Conservation (phyloP, 2,329 filamentous ascomycete species). For the Dactylonectria estremocensis region DNA sequence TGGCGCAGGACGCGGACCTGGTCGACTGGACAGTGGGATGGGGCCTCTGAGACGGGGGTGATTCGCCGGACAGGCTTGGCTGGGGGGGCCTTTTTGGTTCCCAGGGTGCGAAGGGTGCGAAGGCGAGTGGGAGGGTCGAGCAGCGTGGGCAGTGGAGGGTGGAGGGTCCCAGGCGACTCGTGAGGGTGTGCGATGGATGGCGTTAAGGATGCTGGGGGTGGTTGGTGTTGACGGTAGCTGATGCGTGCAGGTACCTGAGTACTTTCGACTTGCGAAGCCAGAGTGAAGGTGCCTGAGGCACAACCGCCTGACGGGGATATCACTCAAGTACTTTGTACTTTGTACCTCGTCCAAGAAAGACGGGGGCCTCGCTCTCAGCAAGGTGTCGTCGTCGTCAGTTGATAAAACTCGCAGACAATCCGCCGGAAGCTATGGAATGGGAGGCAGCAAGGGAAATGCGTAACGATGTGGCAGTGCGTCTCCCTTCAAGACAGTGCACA, state of each 20-base stretch:
- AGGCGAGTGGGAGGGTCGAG: constrained; percentile 27
- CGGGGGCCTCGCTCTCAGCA: not conserved
- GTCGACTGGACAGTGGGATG: constrained; percentile 41
- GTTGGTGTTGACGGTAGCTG: constrained; percentile 22
- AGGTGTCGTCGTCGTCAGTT: constrained; percentile 15
- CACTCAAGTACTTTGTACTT: constrained; percentile 16
- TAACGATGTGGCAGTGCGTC: constrained; percentile 19
- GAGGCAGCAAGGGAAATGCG: constrained; percentile 18
- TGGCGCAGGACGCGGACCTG: constrained; percentile 38
- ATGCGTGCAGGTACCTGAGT: constrained; percentile 26
- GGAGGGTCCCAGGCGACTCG: constrained; percentile 41
- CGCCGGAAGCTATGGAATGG: constrained; percentile 27
- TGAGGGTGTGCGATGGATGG: constrained; percentile 39
- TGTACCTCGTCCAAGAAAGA: constrained; percentile 26
- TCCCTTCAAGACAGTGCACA: constrained; percentile 16
- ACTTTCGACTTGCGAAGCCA: constrained; percentile 17
- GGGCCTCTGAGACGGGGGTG: constrained; percentile 32
- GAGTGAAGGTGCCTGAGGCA: constrained; percentile 23
- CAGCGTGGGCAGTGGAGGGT: constrained; percentile 22
- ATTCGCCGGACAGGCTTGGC: constrained; percentile 28
- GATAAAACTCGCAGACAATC: constrained; percentile 11
- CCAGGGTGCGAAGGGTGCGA: constrained; percentile 13
- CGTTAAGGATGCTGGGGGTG: constrained; percentile 38
- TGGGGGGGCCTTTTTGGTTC: constrained; percentile 4
- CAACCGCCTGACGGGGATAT: constrained; percentile 2